Evolutionary conservation across 257 asterid genomes (phyloP), one percentile per base, ranked within the genome.

Genomic region (Solanum okadae): DNA sequence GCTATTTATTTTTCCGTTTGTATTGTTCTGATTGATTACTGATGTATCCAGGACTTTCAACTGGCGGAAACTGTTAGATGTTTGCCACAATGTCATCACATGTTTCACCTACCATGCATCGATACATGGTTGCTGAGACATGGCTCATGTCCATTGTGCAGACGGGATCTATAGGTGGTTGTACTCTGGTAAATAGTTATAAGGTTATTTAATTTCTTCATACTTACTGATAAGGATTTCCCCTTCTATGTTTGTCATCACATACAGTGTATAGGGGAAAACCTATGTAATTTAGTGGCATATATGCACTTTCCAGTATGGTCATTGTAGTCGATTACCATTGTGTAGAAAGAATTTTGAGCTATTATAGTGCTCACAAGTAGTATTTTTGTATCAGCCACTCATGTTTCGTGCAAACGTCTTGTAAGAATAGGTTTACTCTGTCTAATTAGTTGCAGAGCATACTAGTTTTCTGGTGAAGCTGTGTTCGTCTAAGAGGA

Each of bases 71-170:
- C 93, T 0, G 95, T 94, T 40, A 93, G 98, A 88, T 87, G 97
- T 85, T 88, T 95, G 92, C 98, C 97, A 40, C 93, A 93, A 70
- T 95, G 98, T 88, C 94, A 94, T 90, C 97, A 94, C 92, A 90
- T 94, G 95, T 95, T 93, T 93, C 98, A 95, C 91, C 90, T 95
- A 79, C 95, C 94, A 37, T 95, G 98, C 92, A 95, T 94, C 23
- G 97, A 95, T 88, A 93, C 94, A 52, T 95, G 98, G 98, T 93
- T 95, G 86, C 93, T 95, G 86, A 93, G 94, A 91, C 98, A 95
- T 16, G 96, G 96, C 83, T 95, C 98, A 34, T 95, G 98, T 91
- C 98, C 98, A 49, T 87, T 95, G 92, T 95, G 98, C 91, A 91
- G 98, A 92, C 92, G 98, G 88, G 98, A 94, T 88, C 93, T 95